Percentiles rank a stretch among this genome's conserved stretches.
phyloP scores from a whole-genome alignment of 805 yeast species.

The Ascoidea tarda region DNA sequence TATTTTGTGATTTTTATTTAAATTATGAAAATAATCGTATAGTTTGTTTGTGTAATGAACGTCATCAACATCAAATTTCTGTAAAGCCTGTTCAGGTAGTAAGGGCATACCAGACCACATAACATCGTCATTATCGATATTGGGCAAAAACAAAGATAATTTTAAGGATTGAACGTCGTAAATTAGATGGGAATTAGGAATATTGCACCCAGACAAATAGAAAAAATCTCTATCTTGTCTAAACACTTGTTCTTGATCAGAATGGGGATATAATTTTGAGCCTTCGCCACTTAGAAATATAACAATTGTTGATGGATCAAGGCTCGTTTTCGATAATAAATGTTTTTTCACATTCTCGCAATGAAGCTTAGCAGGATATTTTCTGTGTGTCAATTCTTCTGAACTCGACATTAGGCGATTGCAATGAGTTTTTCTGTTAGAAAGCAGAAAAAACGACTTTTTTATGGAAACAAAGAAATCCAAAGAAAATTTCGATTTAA shows the following conservation, averaged over 20 bases:
- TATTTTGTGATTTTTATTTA: conserved; percentile 16
- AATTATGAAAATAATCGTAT: conserved; percentile 17
- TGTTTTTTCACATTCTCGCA: conserved; percentile 37
- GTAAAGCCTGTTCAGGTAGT: conserved; percentile 44
- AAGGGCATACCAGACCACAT: conserved; percentile 95
- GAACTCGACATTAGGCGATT: not conserved
- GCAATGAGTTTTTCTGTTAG: no score
- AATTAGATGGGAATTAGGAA: conserved; percentile 62
- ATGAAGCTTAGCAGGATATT: conserved; percentile 79
- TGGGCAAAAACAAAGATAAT: conserved; percentile 65
- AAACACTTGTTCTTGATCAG: conserved; percentile 66
- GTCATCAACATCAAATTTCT: conserved; percentile 67
- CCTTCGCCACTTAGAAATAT: conserved; percentile 51
- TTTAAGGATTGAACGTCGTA: conserved; percentile 39
- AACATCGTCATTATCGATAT: conserved; percentile 75
- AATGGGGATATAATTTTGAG: conserved; percentile 48
- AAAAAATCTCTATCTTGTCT: conserved; percentile 88
- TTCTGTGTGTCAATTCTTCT: conserved; percentile 13
- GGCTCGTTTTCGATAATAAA: conserved; percentile 16
- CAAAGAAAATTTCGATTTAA: no score
- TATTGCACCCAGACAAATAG: conserved; percentile 71
- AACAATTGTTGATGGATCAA: conserved; percentile 15
- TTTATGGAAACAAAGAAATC: no score
- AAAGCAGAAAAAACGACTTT: no score
- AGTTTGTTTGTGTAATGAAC: conserved; percentile 51